Conservation (phyloP, 2,329 filamentous ascomycete genomes). For the Botrytis fabae region DNA sequence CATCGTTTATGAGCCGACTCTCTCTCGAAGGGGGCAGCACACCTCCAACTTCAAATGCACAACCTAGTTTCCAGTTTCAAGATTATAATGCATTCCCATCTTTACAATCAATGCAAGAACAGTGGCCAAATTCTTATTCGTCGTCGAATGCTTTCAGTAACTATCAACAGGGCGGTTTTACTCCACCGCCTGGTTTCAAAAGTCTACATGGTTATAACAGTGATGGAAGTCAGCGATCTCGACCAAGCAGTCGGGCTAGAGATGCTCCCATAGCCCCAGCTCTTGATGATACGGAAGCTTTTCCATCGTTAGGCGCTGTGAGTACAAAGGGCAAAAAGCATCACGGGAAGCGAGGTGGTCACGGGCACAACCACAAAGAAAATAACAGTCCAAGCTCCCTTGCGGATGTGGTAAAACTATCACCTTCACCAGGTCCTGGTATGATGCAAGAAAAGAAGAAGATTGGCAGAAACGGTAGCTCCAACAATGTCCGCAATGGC, state of each 20-base stretch:
- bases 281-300: slow-evolving; percentile 93
- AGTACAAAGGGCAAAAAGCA: slow-evolving; percentile 83
- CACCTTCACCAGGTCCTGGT: slow-evolving; percentile 73
- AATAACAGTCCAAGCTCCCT: slow-evolving; percentile 70
- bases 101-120: slow-evolving; percentile 63
- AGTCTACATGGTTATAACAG: slow-evolving; percentile 56
- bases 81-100: slow-evolving; percentile 85
- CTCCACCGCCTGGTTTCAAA: slow-evolving; percentile 70
- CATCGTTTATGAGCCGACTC: slow-evolving; percentile 80
- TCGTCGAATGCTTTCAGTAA: slow-evolving; percentile 49
- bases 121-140: slow-evolving; percentile 50
- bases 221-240: slow-evolving; percentile 72
- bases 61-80: slow-evolving; percentile 73
- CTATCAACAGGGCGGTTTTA: slow-evolving; percentile 54
- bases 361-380: slow-evolving; percentile 70
- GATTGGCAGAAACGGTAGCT: slow-evolving; percentile 62
- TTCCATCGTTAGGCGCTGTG: slow-evolving; percentile 81
- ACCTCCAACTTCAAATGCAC: slow-evolving; percentile 61
- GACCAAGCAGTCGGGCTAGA: slow-evolving; percentile 73
- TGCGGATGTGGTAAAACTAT: slow-evolving; percentile 94
- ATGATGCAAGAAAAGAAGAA: slow-evolving; percentile 62
- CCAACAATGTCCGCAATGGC: slow-evolving; percentile 61
- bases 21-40: slow-evolving; percentile 68
- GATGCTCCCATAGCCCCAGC: slow-evolving; percentile 69
- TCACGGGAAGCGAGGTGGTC: slow-evolving; percentile 85